Evolutionary conservation across 2,329 filamentous ascomycete species (phyloP), one percentile per base, ranked within the genome.

Genomic region (Iodosphaeria phyllophila): DNA sequence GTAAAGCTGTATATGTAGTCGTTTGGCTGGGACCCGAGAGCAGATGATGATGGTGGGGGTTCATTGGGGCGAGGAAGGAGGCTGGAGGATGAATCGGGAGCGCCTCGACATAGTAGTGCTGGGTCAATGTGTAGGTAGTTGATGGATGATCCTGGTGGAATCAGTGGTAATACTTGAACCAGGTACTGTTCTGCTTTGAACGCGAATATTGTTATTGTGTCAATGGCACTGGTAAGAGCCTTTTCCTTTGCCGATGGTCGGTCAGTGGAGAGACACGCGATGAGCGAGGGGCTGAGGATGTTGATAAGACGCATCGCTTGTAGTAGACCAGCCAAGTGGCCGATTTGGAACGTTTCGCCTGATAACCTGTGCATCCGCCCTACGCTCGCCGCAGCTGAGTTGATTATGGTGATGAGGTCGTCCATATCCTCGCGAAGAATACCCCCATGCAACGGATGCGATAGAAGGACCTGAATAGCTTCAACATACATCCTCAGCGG

Each of bases 401-500:
- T 34, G n/a, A 58, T 22, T 1, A 54, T 32, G 5, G 34, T 31
- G 8, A 46, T 24, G 12, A 56, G 28, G 10, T 48, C 42, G 6
- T 35, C 34, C 26, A 54, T 29, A 25, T 43, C 40, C 4, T 42
- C 42, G 9, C 44, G 41, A 13, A 34, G 36, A 12, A 60, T 38
- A 28, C 56, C 50, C 16, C 38, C 43, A 9, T 54, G 43, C 12
- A 55, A 11, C 40, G 40, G 5, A 45, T 41, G 10, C 38, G 37
- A 5, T 37, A 39, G 11, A 63, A 38, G 4, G 51, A 35, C 8
- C 15, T 44, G 39, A 6, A 65, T 29, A 3, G 58, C 60, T 15
- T 48, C 45, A 13, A 47, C 41, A 33, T 67, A 68, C 11, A 63
- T 49, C 21, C 64, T 53, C 5, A 69, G 34, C 23, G 70, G 37